Evolutionary conservation across 352 stramenopile genomes (phyloP), one percentile per base, ranked within the genome.

Genomic region (Pythium utonaiense): DNA sequence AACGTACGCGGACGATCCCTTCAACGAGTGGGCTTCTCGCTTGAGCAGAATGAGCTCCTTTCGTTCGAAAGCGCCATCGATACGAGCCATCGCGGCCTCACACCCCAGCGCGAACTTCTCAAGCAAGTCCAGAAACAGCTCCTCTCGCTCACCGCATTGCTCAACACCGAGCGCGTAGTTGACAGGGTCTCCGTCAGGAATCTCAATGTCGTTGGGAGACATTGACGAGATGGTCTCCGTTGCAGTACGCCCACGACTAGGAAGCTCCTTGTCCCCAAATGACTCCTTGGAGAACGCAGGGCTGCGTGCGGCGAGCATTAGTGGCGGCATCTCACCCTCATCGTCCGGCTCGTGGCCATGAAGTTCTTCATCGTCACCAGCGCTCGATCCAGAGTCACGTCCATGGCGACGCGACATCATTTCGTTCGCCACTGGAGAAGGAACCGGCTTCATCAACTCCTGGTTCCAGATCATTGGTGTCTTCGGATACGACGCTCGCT

Each of bases 1-100:
- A 0, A 87, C 84, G 48, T 94, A 94, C 22, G 84, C 80, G 3
- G 84, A 90, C 3, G 82, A 91, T 2, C 84, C 84, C 51, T 94
- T 94, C 12, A 94, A 64, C 13, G 84, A 91, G 67, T 94, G 84
- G 9, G 80, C 74, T 69, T 94, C 84, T 17, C 84, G 77, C 9
- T 78, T 70, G 28, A 85, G 71, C 22, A 81, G 57, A 3, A 57
- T 50, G 21, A 89, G 72, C 28, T 92, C 71, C n/a, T 66, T 69
- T 47, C 65, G 34, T 12, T 78, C 57, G 24, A 86, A 76, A 0
- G 80, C 75, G 36, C 57, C 62, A 19, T 84, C 56, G 53, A 94
- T 83, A 2, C 77, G 69, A 5, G 62, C 55, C 75, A 92, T 86
- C 33, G 79, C 74, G 0, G 55, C 68, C 52, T 90, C 79, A 53